Percentiles rank a stretch among this genome's conserved stretches.
Evolutionary conservation across 2,329 filamentous ascomycete species (phyloP).

Genomic region (Keithomyces neogunnii): DNA sequence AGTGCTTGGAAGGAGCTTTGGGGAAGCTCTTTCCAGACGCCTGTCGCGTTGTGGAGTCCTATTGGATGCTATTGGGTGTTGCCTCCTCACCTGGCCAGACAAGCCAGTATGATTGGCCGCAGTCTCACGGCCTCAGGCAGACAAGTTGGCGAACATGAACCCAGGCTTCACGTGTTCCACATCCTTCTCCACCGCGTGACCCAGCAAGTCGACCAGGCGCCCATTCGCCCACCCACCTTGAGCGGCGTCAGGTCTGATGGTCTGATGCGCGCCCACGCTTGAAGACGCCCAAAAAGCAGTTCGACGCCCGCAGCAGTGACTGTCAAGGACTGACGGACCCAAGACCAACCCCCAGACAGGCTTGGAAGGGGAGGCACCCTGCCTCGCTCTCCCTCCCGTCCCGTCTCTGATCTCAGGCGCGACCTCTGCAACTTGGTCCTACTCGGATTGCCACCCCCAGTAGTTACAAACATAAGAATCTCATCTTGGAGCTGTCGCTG

Average conservation of each 20-base stretch:
- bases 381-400: neutral
- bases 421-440: constrained; percentile 5
- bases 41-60: too few species aligned
- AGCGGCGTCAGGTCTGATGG: neutral
- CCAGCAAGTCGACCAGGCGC: constrained; percentile 4
- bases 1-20: too few species aligned
- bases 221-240: constrained; percentile 1
- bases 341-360: neutral
- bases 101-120: constrained; percentile 5
- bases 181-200: constrained; percentile 11
- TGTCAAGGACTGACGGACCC: neutral
- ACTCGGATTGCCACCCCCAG: constrained; percentile 9
- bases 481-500: constrained; percentile 2
- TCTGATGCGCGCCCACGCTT: too few species aligned
- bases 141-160: neutral
- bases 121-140: constrained; percentile 7
- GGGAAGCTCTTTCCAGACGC: too few species aligned
- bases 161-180: constrained; percentile 12
- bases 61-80: neutral
- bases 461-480: constrained; percentile 19
- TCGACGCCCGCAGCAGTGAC: too few species aligned
- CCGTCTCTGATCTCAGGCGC: neutral
- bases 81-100: neutral
- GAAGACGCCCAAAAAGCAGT: too few species aligned
- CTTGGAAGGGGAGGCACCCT: neutral